Conservation (phyloP, 2,329 filamentous ascomycete genomes). For the Exophiala sideris region DNA sequence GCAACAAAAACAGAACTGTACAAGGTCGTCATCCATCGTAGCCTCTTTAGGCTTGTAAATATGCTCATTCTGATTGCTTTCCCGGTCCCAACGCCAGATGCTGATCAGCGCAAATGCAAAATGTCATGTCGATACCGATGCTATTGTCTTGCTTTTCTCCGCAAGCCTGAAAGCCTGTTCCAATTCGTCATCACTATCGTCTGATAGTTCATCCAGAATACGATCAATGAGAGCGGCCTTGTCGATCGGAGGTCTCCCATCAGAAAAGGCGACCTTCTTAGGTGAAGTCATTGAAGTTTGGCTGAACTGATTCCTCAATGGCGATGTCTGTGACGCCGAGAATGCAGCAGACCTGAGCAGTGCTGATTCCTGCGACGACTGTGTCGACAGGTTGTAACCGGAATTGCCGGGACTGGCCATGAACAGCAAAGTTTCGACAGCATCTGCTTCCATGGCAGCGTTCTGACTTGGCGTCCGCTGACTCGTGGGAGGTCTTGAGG, state of each 20-base stretch:
- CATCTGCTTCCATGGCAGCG: slow-evolving; percentile 48
- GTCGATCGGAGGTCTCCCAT: slow-evolving; percentile 15
- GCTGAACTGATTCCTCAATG: slow-evolving; percentile 23
- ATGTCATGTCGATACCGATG: slow-evolving; percentile 14
- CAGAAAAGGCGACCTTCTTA: slow-evolving; percentile 27
- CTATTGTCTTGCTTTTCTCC: slow-evolving; percentile 15
- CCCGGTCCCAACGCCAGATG: background rate
- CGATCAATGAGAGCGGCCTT: slow-evolving; percentile 31
- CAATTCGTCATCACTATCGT: slow-evolving; percentile 36
- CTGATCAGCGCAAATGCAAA: background rate
- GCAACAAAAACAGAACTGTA: slow-evolving; percentile 5
- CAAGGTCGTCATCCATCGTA: slow-evolving; percentile 20
- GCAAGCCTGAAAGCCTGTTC: slow-evolving; percentile 24
- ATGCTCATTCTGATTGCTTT: background rate
- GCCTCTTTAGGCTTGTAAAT: slow-evolving; percentile 6
- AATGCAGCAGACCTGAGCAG: slow-evolving; percentile 13
- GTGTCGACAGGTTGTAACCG: slow-evolving; percentile 39
- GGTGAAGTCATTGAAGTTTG: slow-evolving; percentile 24
- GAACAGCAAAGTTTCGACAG: slow-evolving; percentile 49
- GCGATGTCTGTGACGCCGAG: slow-evolving; percentile 24
- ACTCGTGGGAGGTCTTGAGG: slow-evolving; percentile 24
- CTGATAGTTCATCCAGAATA: slow-evolving; percentile 31
- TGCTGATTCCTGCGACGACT: slow-evolving; percentile 28
- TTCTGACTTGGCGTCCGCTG: slow-evolving; percentile 41
- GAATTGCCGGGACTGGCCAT: slow-evolving; percentile 51